Percentiles rank a stretch among this genome's conserved stretches.
phyloP scores from a whole-genome alignment of 768 basidiomycete genomes.

The Rhodotorula kratochvilovae region DNA sequence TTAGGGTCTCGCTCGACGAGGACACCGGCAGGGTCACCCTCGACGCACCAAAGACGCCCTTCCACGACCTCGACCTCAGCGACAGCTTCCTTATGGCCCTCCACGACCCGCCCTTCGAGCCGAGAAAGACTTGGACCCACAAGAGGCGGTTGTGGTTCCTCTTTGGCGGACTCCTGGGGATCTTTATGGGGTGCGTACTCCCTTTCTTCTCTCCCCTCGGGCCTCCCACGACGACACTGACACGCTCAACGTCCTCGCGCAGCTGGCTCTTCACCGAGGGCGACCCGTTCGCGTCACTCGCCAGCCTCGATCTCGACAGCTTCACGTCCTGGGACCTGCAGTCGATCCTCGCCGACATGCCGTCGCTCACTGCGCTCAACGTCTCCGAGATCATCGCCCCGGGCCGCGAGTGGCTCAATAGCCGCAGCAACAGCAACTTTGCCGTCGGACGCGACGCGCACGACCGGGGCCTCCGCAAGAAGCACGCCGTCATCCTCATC shows the following conservation, averaged over 20 bases:
- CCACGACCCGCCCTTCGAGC: constrained; percentile 22
- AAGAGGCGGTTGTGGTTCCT: constrained; percentile 12
- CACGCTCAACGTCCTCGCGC: too few species aligned
- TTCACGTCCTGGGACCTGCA: constrained; percentile 32
- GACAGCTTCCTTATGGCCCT: constrained; percentile 27
- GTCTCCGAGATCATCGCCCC: constrained; percentile 24
- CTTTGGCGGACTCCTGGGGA: constrained; percentile 19
- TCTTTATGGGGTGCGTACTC: constrained; percentile 12
- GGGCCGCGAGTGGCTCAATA: constrained; percentile 32
- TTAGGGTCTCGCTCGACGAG: constrained; percentile 23
- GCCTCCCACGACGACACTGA: too few species aligned
- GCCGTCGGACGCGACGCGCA: constrained; percentile 39
- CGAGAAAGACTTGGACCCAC: constrained; percentile 15
- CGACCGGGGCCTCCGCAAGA: constrained; percentile 35
- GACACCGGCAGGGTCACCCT: constrained; percentile 26
- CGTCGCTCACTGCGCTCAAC: constrained; percentile 23
- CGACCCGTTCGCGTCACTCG: constrained; percentile 26
- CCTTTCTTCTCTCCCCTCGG: too few species aligned
- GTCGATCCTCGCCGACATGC: constrained; percentile 25
- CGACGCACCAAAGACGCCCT: constrained; percentile 29
- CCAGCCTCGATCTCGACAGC: constrained; percentile 22
- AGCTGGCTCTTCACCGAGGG: constrained; percentile 38
- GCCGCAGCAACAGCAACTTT: constrained; percentile 15
- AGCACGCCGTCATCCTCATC: constrained; percentile 42
- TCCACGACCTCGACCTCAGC: constrained; percentile 37